Conservation (phyloP, 495 filamentous ascomycete genomes). For the Platismatia glauca region DNA sequence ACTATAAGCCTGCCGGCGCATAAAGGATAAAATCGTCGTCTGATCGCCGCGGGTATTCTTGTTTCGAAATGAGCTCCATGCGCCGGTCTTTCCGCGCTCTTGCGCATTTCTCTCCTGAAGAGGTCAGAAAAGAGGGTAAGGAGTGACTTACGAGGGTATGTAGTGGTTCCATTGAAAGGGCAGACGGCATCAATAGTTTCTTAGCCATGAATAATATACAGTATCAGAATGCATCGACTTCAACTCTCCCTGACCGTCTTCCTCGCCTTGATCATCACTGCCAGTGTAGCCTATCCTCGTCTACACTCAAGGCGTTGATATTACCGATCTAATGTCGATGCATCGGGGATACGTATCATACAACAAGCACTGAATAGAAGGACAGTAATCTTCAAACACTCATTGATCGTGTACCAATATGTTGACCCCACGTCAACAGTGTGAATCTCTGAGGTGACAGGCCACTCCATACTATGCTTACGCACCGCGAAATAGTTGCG, state of each 20-base stretch:
- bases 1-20: too few relatives aligned
- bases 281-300: too few relatives aligned
- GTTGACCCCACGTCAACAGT: neutral
- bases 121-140: neutral
- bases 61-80: neutral
- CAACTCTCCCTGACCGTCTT: too few relatives aligned
- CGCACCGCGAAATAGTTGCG: neutral
- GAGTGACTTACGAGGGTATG: too few relatives aligned
- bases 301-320: too few relatives aligned
- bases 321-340: neutral
- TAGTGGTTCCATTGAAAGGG: too few relatives aligned
- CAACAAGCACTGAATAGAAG: neutral
- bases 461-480: neutral
- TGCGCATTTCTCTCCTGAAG: neutral
- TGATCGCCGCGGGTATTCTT: neutral
- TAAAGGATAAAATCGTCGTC: neutral
- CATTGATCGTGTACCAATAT: neutral
- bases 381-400: too few relatives aligned
- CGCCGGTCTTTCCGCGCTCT: neutral
- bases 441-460: neutral
- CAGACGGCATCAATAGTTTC: too few relatives aligned
- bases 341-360: neutral
- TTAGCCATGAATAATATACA: too few relatives aligned
- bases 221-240: too few relatives aligned
- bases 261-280: too few relatives aligned